Percentiles rank a stretch among this genome's conserved stretches.
Conservation (phyloP, 768 basidiomycete genomes). For the Mycena indigotica region DNA sequence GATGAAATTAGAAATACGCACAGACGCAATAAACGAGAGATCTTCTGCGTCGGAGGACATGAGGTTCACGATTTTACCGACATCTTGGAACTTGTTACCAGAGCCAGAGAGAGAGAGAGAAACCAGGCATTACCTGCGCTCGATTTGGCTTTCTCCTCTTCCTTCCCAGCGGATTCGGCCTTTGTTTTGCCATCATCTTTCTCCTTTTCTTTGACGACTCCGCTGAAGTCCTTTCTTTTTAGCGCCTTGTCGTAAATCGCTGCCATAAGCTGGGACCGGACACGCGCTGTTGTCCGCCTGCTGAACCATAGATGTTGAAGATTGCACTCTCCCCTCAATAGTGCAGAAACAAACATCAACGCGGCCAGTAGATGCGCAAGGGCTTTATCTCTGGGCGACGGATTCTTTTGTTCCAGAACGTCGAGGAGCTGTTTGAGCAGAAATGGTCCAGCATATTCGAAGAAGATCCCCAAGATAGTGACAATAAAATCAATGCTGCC, state of each 20-base stretch:
- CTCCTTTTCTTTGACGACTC: conserved; percentile 56
- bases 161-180: not conserved
- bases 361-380: conserved; percentile 81
- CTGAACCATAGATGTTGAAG: conserved; percentile 76
- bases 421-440: conserved; percentile 66
- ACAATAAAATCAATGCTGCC: conserved; percentile 62
- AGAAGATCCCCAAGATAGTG: conserved; percentile 65
- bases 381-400: conserved; percentile 52
- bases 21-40: conserved; percentile 29
- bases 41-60: conserved; percentile 80
- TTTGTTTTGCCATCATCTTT: conserved; percentile 37
- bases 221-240: conserved; percentile 81
- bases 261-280: conserved; percentile 79
- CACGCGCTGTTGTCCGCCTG: conserved; percentile 68
- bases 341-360: conserved; percentile 63
- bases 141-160: conserved; percentile 4
- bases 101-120: not conserved
- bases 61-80: conserved; percentile 86
- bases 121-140: not conserved
- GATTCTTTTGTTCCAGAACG: conserved; percentile 38
- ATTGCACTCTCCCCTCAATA: conserved; percentile 64
- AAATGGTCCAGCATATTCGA: conserved; percentile 80
- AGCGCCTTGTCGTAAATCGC: conserved; percentile 88
- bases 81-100: conserved; percentile 50
- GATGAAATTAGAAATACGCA: not conserved